Base-by-base conservation (phyloP, 2,329 filamentous ascomycete genomes). In the Diplocarpon rosae region DNA sequence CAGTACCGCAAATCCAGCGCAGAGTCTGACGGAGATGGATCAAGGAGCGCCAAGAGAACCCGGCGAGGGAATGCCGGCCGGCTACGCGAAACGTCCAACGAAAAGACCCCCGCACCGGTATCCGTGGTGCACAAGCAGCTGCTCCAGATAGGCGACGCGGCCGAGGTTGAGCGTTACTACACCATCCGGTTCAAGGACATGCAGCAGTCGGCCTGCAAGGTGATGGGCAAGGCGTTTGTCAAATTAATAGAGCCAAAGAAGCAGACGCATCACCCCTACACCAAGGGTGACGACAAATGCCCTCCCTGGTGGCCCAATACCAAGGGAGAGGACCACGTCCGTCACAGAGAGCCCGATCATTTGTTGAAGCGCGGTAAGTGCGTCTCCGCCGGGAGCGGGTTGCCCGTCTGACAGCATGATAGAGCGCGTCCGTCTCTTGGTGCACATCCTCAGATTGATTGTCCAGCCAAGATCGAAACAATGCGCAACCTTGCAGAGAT, bases 181-280 rank as follows among this genome's bases (percentile, higher is more conserved):
- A 68, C 73, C 38, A 68, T 72, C 33, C 66, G 76, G 1, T 78
- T 86, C 58, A 76, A 74, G 50, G 73, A 74, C 46, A 74, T 82
- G 53, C 82, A 87, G 55, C 83, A 88, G 55, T 73, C 76, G 1
- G 75, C 78, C 6, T 82, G 80, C 64, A 87, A 87, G 62, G 66
- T 79, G 20, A 78, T 87, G 42, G 78, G 78, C 29, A 88, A 87
- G 60, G 79, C 76, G 10, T 87, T 83, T 76, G 78, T 88, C 47
- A 85, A 85, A 57, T 70, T 76, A 1, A 76, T 87, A 1, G 81
- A 84, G 54, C 83, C 83, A 0, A 85, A 83, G 63, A 88, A 88
- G 62, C 83, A 86, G 61, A 80, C 80, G 0, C 80, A 75, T 14
- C 78, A 83, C 54, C 83, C 83, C 0, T 88, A 88, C 56, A 83